These are phyloP conservation scores for Phytophthora palmivora DNA, from an alignment of 352 stramenopile species.

Conservation along the genomic window DNA sequence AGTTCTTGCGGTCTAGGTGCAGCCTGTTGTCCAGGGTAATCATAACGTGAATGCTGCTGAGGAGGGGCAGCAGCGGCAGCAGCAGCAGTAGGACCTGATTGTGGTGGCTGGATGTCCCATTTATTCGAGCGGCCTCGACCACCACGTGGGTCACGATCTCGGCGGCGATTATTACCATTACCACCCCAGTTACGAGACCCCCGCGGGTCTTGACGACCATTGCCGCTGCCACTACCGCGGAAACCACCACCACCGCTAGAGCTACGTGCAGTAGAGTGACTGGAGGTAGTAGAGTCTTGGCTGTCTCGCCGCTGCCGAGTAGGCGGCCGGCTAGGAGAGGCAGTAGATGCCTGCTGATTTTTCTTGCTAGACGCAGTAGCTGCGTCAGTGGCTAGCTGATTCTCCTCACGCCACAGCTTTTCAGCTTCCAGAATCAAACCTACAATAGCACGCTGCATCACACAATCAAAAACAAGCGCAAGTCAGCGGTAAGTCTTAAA, in stretches of 20 bases:
- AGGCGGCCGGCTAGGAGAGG: conserved; percentile 27
- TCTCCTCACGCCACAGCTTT: conserved; percentile 69
- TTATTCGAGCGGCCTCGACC: conserved; percentile 42
- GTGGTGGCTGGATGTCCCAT: conserved; percentile 43
- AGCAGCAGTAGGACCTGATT: conserved; percentile 31
- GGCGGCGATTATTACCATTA: conserved; percentile 34
- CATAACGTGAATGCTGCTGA: conserved; percentile 38
- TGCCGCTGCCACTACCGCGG: conserved; percentile 21
- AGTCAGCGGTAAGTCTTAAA: conserved; percentile 9
- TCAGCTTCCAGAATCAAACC: conserved; percentile 76
- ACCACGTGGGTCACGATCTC: conserved; percentile 42
- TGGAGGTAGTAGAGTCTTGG: conserved; percentile 46
- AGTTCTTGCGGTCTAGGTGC: conserved; percentile 11
- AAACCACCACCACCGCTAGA: conserved; percentile 34
- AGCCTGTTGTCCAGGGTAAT: conserved; percentile 41
- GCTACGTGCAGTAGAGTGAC: conserved; percentile 48
- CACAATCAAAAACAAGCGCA: conserved; percentile 8
- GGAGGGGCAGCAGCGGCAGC: conserved; percentile 19
- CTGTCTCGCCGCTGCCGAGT: conserved; percentile 35
- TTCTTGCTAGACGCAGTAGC: conserved; percentile 31
- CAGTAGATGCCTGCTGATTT: conserved; percentile 3
- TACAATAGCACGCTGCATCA: conserved; percentile 65
- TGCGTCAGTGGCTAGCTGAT: conserved; percentile 29
- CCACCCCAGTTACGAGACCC: conserved; percentile 33
- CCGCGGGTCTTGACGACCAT: conserved; percentile 33